phyloP scores from a whole-genome alignment of 129 eudicot species.

The Calendula officinalis region DNA sequence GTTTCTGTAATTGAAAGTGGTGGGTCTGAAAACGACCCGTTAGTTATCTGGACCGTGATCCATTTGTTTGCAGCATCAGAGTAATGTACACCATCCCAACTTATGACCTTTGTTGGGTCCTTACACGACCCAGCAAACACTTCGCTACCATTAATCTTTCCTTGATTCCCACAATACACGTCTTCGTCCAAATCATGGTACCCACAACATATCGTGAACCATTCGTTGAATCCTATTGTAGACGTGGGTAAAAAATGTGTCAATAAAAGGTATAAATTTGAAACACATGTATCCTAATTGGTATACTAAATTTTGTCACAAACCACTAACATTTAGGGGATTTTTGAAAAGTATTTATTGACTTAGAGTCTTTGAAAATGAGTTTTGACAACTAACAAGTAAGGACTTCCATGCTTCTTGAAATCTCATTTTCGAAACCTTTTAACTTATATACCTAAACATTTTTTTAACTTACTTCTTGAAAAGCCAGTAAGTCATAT shows the following conservation, averaged over 20 bases:
- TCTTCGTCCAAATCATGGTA: slow-evolving; percentile 43
- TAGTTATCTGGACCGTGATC: slow-evolving; percentile 51
- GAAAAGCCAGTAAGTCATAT: too few relatives aligned
- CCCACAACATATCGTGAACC: slow-evolving; percentile 67
- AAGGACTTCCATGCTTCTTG: too few relatives aligned
- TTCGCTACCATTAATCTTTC: slow-evolving; percentile 48
- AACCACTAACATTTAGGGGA: background rate
- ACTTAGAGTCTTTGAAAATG: too few relatives aligned
- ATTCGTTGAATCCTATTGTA: slow-evolving; percentile 55
- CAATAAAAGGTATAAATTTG: background rate
- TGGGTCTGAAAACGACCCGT: slow-evolving; percentile 73
- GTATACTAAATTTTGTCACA: background rate
- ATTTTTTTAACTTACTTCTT: too few relatives aligned
- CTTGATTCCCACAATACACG: slow-evolving; percentile 66
- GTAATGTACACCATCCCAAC: slow-evolving; percentile 97
- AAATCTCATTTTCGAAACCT: too few relatives aligned
- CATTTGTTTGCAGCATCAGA: slow-evolving; percentile 77
- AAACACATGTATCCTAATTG: background rate
- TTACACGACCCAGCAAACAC: slow-evolving; percentile 58
- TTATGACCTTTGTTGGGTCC: slow-evolving; percentile 54
- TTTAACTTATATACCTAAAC: too few relatives aligned
- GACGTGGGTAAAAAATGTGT: background rate
- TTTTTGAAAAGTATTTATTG: too few relatives aligned
- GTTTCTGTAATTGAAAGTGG: slow-evolving; percentile 49
- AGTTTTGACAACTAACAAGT: too few relatives aligned